These are phyloP conservation scores for Coniochaeta ligniaria DNA, from an alignment of 2,329 filamentous ascomycete species.

Conservation along the genomic window DNA sequence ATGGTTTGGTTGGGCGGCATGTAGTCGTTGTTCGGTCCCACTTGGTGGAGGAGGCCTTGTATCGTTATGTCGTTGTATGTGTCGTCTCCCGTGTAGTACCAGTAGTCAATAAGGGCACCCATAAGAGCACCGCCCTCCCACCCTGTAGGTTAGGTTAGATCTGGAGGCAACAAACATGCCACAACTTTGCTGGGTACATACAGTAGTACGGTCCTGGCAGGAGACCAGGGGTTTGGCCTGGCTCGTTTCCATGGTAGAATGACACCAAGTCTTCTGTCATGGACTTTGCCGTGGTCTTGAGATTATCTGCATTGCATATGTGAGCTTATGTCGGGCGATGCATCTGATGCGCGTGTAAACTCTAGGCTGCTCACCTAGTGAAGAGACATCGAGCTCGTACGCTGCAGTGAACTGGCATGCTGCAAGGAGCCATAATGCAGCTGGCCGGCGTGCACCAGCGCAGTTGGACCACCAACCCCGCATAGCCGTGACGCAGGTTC, in stretches of 20 bases:
- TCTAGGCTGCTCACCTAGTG: conserved; percentile 13
- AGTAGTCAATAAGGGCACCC: conserved; percentile 66
- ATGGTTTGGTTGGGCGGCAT: conserved; percentile 65
- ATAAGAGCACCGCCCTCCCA: conserved; percentile 68
- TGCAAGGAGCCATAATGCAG: conserved; percentile 7
- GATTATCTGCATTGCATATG: conserved; percentile 50
- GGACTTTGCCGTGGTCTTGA: conserved; percentile 39
- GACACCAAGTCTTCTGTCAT: conserved; percentile 45
- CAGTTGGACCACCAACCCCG: background rate
- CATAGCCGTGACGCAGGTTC: conserved; percentile 4
- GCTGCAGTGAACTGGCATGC: conserved; percentile 6
- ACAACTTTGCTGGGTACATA: conserved; percentile 11
- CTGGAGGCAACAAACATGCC: background rate
- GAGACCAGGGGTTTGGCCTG: conserved; percentile 42
- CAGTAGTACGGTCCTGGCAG: conserved; percentile 49
- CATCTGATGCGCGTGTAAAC: background rate
- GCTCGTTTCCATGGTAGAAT: conserved; percentile 40
- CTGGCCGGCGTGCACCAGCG: background rate
- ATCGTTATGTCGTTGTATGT: conserved; percentile 61
- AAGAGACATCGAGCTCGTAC: conserved; percentile 14
- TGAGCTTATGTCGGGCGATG: background rate
- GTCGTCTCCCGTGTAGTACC: conserved; percentile 69
- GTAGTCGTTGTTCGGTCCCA: conserved; percentile 62
- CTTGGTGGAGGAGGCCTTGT: conserved; percentile 64
- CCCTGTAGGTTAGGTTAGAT: conserved; percentile 25